Conservation (phyloP, 495 filamentous ascomycete genomes). For the Hypomontagnella submonticulosa region DNA sequence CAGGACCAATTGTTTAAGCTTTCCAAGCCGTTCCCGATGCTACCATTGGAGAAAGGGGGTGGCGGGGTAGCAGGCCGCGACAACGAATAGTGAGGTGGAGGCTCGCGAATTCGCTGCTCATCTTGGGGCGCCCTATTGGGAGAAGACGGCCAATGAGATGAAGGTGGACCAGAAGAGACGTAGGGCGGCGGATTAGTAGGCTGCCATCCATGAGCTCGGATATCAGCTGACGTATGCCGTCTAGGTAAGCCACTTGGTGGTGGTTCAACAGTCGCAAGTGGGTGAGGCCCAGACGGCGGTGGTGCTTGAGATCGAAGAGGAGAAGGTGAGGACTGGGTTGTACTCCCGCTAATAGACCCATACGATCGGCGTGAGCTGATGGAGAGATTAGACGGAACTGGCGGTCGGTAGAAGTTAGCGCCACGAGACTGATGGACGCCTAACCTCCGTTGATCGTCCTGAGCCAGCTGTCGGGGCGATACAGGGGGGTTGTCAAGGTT, state of each 20-base stretch:
- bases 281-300: constrained; percentile 76
- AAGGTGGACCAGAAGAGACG: constrained; percentile 73
- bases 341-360: constrained; percentile 75
- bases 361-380: constrained; percentile 80
- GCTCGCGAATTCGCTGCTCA: constrained; percentile 84
- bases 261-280: constrained; percentile 77
- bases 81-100: constrained; percentile 84
- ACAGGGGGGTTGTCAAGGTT: constrained; percentile 83
- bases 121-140: constrained; percentile 73
- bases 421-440: constrained; percentile 59
- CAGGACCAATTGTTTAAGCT: constrained; percentile 66
- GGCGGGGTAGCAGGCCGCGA: constrained; percentile 82
- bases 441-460: constrained; percentile 82
- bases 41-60: constrained; percentile 58
- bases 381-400: constrained; percentile 79
- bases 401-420: constrained; percentile 73
- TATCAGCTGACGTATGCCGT: constrained; percentile 95
- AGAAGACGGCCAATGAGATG: constrained; percentile 85
- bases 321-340: constrained; percentile 75
- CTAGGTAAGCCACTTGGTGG: constrained; percentile 81
- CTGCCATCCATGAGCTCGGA: constrained; percentile 90
- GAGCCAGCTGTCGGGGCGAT: constrained; percentile 90
- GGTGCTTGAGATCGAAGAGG: constrained; percentile 77
- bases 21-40: constrained; percentile 52
- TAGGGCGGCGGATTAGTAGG: constrained; percentile 74